A percentile compares a stretch with the other conserved stretches of the same genome.
These are phyloP conservation scores for Eimeria falciformis DNA, from an alignment of 169 alveolate genomes.

Conservation along the genomic window DNA sequence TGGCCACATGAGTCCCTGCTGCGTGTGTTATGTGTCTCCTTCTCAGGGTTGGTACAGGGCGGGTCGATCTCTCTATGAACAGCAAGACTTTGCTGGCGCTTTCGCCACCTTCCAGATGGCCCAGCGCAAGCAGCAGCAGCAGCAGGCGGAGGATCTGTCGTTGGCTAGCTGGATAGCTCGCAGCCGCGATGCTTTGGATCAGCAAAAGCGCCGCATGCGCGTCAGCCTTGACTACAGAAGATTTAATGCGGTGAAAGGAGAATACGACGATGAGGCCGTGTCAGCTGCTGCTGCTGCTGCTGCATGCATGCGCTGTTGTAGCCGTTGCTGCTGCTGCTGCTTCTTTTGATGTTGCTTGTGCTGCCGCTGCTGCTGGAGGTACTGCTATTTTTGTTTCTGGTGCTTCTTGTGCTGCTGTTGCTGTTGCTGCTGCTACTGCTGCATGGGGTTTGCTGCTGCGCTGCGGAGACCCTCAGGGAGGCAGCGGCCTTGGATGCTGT, in stretches of 20 bases:
- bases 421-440: constrained; percentile 5
- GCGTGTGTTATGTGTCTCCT: neutral
- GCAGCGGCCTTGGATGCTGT: constrained; percentile 21
- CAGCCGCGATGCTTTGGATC: constrained; percentile 25
- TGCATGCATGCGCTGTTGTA: constrained; percentile 10
- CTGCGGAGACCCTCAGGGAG: constrained; percentile 20
- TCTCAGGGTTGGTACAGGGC: constrained; percentile 52
- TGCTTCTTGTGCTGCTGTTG: neutral
- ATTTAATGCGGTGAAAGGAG: neutral
- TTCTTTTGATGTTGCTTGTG: neutral
- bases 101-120: constrained; percentile 12
- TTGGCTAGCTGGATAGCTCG: constrained; percentile 16
- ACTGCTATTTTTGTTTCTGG: no score
- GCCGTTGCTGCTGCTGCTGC: neutral
- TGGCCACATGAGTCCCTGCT: neutral
- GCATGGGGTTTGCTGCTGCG: constrained; percentile 11
- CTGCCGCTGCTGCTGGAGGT: neutral
- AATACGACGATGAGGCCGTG: constrained; percentile 8
- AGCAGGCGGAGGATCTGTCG: neutral
- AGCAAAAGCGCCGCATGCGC: constrained; percentile 27
- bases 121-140: constrained; percentile 37
- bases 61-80: constrained; percentile 14
- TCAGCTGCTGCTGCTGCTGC: constrained; percentile 56
- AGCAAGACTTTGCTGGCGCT: constrained; percentile 22
- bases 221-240: constrained; percentile 45